phyloP scores from a whole-genome alignment of 345 rosid genomes.

The Eutrema heterophyllum region DNA sequence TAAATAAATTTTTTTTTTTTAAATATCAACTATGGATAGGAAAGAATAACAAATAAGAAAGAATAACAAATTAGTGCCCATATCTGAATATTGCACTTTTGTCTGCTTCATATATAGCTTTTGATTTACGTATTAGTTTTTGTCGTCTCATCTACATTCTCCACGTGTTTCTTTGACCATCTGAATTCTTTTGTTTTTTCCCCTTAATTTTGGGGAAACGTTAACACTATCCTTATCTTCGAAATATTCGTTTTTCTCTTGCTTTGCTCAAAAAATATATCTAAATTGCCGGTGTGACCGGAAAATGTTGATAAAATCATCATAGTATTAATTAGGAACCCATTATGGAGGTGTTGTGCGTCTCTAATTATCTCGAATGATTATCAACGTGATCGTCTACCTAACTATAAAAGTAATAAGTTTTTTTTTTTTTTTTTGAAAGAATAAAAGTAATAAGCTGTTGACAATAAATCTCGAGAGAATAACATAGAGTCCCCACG shows the following conservation, averaged over 20 bases:
- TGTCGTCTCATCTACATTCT: not conserved
- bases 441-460: not conserved
- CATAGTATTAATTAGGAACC: not conserved
- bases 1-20: too few relatives aligned
- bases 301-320: too few relatives aligned
- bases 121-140: not conserved
- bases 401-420: not conserved
- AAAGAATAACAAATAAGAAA: too few relatives aligned
- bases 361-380: not conserved
- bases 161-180: slow-evolving; percentile 1
- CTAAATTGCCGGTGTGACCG: not conserved
- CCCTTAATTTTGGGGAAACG: slow-evolving; percentile 18
- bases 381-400: not conserved
- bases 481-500: slow-evolving; percentile 16
- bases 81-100: not conserved
- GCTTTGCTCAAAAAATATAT: not conserved
- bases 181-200: not conserved
- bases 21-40: too few relatives aligned
- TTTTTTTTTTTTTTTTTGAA: not conserved
- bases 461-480: not conserved
- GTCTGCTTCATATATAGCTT: slow-evolving; percentile 7
- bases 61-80: too few relatives aligned
- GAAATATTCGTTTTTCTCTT: not conserved
- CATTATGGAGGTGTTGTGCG: not conserved
- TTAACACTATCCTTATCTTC: slow-evolving; percentile 25